These are phyloP conservation scores for Globisporangium spinosum DNA, from an alignment of 352 stramenopile genomes.

Conservation along the genomic window DNA sequence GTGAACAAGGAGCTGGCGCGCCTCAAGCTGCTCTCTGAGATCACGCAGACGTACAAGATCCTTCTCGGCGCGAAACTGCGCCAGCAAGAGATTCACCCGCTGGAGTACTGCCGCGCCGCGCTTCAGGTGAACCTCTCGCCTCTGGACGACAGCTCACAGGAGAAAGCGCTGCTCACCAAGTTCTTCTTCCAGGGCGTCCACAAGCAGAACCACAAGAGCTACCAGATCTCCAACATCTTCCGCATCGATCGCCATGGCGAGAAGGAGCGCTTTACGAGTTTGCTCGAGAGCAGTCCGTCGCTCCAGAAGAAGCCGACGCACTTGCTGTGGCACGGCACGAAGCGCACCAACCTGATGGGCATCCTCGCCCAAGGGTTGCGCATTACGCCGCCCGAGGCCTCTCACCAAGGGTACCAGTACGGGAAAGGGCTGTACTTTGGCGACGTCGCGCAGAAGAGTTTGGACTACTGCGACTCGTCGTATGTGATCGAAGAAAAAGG, in stretches of 20 bases:
- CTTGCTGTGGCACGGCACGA: constrained; percentile 82
- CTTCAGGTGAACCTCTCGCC: constrained; percentile 53
- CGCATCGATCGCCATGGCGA: constrained; percentile 53
- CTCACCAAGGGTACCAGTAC: constrained; percentile 70
- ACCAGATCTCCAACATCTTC: constrained; percentile 65
- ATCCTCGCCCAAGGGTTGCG: constrained; percentile 79
- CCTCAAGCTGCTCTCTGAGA: constrained; percentile 50
- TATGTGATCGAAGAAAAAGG: constrained; percentile 42
- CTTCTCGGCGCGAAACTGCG: constrained; percentile 48
- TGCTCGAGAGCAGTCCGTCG: constrained; percentile 21
- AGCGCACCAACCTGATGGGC: constrained; percentile 71
- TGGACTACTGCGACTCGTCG: constrained; percentile 54
- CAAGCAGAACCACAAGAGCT: constrained; percentile 22
- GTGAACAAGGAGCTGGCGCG: constrained; percentile 71
- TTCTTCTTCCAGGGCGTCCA: constrained; percentile 60
- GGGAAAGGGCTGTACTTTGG: constrained; percentile 88
- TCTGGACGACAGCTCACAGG: constrained; percentile 25
- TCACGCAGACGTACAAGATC: constrained; percentile 74
- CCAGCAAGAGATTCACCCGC: constrained; percentile 35
- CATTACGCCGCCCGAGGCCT: constrained; percentile 76
- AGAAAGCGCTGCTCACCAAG: constrained; percentile 42
- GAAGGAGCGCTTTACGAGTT: constrained; percentile 39
- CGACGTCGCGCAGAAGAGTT: constrained; percentile 60
- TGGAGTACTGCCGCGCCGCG: constrained; percentile 72
- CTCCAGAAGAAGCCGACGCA: constrained; percentile 36